Evolutionary conservation across 2,329 filamentous ascomycete species (phyloP), one percentile per base, ranked within the genome.

Genomic region (Penicillium sp.): DNA sequence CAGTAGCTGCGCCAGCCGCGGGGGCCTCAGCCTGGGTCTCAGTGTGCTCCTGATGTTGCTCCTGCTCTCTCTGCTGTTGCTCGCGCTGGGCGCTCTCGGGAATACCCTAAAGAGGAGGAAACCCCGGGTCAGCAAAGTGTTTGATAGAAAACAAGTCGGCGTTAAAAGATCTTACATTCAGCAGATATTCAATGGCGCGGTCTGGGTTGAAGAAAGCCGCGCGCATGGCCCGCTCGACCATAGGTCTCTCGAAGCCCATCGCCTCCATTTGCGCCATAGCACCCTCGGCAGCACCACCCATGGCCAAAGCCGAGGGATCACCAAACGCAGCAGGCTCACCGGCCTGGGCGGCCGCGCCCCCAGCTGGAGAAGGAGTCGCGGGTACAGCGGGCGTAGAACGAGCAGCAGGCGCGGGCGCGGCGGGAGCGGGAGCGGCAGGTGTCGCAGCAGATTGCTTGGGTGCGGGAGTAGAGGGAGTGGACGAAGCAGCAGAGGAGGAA

Each of bases 161-260:
- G 24, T 35, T 8, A 11, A 5, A 4, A 4, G 26, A 45, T 74
- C 85, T 72, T 69, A 93, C 89, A 59, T 74, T 95, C 65, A 98
- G 69, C 9, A 98, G 81, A 65, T 98, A 98, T 70, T 98, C 93
- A 48, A 98, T 91, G 46, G 93, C 93, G 61, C 93, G 89, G 69
- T 97, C 91, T 11, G 91, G 90, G 74, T 98, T 98, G 78, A 86
- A 94, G 72, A 88, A 98, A 11, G 93, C 93, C 54, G 93, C 93
- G 64, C 91, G 87, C 85, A 98, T 93, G 44, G 93, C 93, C 41
- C 86, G 82, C 60, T 96, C 90, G 58, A 96, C 95, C 65, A 95
- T 86, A 45, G 82, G 76, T 64, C 90, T 81, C 63, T 88, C 82
- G 60, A 98, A 98, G 7, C 93, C 93, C 93, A 98, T 98, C 57